Conservation (phyloP, 495 filamentous ascomycete species). For the Ascodesmis nigricans region DNA sequence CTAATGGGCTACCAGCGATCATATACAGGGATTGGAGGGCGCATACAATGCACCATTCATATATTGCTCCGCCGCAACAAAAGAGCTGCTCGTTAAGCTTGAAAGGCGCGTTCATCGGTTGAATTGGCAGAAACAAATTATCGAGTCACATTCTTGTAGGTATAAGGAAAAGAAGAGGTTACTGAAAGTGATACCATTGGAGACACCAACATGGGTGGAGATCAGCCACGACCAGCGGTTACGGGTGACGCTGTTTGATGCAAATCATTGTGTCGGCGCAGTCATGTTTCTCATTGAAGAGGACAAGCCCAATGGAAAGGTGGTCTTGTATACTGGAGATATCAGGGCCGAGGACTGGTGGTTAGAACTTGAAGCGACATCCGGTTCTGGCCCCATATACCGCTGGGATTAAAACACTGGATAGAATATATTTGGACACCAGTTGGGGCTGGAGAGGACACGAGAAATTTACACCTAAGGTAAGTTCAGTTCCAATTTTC, state of each 20-base stretch:
- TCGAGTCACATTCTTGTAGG: constrained; percentile 7
- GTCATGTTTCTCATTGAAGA: constrained; percentile 90
- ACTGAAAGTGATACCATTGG: constrained; percentile 56
- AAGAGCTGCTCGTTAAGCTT: constrained; percentile 51
- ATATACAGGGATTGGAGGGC: constrained; percentile 59
- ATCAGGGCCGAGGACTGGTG: constrained; percentile 56
- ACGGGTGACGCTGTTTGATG: constrained; percentile 67
- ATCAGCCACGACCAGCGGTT: constrained; percentile 42
- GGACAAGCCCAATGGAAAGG: constrained; percentile 36
- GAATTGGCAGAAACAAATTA: constrained; percentile 26
- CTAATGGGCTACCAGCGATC: constrained; percentile 36
- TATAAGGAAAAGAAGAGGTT: constrained; percentile 18
- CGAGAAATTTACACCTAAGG: constrained; percentile 33
- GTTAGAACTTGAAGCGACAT: constrained; percentile 42
- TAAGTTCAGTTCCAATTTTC: constrained; percentile 1
- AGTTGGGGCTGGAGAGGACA: constrained; percentile 29
- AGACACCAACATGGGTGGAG: constrained; percentile 61
- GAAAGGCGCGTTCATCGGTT: constrained; percentile 17
- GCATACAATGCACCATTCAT: constrained; percentile 22
- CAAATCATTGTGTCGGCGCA: constrained; percentile 78
- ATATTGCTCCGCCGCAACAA: constrained; percentile 72
- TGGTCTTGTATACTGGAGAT: constrained; percentile 82
- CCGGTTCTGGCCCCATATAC: constrained; percentile 59
- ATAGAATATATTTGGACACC: constrained; percentile 74
- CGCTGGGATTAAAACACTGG: constrained; percentile 38